Base-by-base conservation (phyloP, 305 asterid species). In the Fraxinus baroniana region DNA sequence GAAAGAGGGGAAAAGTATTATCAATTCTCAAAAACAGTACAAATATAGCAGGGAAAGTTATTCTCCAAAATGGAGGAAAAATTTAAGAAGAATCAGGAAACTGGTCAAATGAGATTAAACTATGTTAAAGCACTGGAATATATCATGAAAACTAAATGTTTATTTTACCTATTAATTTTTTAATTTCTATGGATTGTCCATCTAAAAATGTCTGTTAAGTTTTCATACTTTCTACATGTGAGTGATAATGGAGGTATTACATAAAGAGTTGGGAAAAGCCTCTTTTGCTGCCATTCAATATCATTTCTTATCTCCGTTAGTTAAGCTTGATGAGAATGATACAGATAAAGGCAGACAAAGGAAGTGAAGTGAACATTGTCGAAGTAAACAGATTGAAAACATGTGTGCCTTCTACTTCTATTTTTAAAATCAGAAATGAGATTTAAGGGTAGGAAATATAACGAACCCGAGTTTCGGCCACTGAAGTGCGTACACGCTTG, bases 401-500 rank as follows among this genome's bases (percentile, higher is more conserved):
- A 49, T 36, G 77, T 46, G 79, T 57, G 39, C 76, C 68, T 41
- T 33, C 73, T 41, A 41, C n/a, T 33, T 73, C 75, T 52, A 32
- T 41, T 66, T 70, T 37, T 80, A 6, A 22, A 60, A 79, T 28
- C 49, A 30, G 49, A 77, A 39, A 80, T 44, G 72, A 71, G 30
- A 73, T 71, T 66, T 72, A 76, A 78, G 74, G 62, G 36, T 52
- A 74, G 28, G 66, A 64, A 76, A 78, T 35, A 60, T 70, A 62
- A 93, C 98, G 77, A 87, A 97, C 99, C 99, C 97, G 95, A 78
- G 88, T 89, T 82, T 95, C 99, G 44, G 95, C 92, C 52, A 93
- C 86, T 75, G 99, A 90, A 84, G 99, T 92, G 71, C 99, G 98
- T 17, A 89, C 86, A 60, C 99, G 97, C 92, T 92, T 97, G 86